Percentiles rank a stretch among this genome's conserved stretches.
These are phyloP conservation scores for Rhynchospora tenuis DNA, from an alignment of 176 grass and related monocot species.

Conservation along the genomic window DNA sequence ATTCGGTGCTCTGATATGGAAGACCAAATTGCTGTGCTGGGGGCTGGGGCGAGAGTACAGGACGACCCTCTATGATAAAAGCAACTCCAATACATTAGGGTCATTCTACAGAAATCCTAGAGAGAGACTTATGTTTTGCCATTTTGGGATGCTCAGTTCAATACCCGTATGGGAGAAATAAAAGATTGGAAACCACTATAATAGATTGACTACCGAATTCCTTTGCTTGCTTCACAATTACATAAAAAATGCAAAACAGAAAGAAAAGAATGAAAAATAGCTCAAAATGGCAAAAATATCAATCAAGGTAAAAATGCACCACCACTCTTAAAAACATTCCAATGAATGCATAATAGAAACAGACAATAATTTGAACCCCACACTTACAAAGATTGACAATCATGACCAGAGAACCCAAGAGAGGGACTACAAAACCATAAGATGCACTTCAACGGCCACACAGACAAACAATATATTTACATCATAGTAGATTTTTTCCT, in stretches of 20 bases:
- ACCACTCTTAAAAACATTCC: background rate
- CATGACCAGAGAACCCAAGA: background rate
- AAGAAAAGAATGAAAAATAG: background rate
- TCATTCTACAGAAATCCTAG: background rate
- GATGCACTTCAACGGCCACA: background rate
- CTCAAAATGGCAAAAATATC: background rate
- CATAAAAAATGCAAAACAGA: background rate
- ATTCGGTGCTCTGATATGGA: background rate
- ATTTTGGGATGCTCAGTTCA: background rate
- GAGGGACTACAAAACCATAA: background rate
- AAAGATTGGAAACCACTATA: too few species aligned
- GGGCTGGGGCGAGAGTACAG: too few species aligned
- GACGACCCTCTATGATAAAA: background rate
- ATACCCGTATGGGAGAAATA: background rate
- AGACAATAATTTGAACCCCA: background rate
- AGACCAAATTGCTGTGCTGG: background rate
- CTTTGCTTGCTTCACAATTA: background rate
- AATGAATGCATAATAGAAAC: background rate
- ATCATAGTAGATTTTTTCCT: background rate
- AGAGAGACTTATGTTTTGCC: background rate
- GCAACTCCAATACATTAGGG: background rate
- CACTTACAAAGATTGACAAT: background rate
- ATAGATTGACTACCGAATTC: background rate
- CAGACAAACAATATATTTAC: conserved; percentile 12
- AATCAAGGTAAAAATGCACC: background rate